Evolutionary conservation across 1,284 basidiomycete genomes (phyloP), one percentile per base, ranked within the genome.

Genomic region (Ceratobasidium sp.): DNA sequence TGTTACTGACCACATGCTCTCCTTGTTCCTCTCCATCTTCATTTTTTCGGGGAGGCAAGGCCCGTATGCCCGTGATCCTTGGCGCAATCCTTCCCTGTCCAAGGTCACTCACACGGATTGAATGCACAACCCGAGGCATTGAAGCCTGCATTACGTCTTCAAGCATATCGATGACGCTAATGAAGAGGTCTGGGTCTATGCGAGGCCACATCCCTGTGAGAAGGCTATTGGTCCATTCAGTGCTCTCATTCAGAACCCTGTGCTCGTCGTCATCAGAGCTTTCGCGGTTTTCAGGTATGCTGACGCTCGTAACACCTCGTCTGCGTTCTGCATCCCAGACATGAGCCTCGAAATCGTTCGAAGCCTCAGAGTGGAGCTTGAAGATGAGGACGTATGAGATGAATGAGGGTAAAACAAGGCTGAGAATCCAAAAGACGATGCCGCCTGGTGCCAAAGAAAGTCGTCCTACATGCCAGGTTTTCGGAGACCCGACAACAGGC

Each of bases 81-180:
- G 80, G 77, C 0, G 82, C 79, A 59, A 80, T 81, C 7, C 77
- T 79, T 1, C 82, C 82, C 1, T 82, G 78, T 0, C 80, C 82
- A 0, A 83, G 38, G 72, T 82, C 81, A 0, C 79, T 75, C 23
- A 83, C 80, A 0, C 82, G 80, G 1, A 83, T 81, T 0, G 81
- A 82, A 72, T 82, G 79, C 79, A 83, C 78, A 59, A 83, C 82
- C 5, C 75, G 77, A 0, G 82, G 82, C 23, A 80, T 80, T 3
- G 81, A 82, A 11, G 81, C 78, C 74, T 83, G 82, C 82, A 83
- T 83, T 69, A 83, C 82, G 75, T 83, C 82, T 76, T 83, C 82
- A 0, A 83, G 75, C 80, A 82, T 80, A 76, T 83, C 82, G 0
- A 82, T 76, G 16, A 80, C 63, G 2, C 79, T 79, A 44, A 73